Base-by-base conservation (phyloP, 108 stramenopile species). In the Discostella stelligeroides region DNA sequence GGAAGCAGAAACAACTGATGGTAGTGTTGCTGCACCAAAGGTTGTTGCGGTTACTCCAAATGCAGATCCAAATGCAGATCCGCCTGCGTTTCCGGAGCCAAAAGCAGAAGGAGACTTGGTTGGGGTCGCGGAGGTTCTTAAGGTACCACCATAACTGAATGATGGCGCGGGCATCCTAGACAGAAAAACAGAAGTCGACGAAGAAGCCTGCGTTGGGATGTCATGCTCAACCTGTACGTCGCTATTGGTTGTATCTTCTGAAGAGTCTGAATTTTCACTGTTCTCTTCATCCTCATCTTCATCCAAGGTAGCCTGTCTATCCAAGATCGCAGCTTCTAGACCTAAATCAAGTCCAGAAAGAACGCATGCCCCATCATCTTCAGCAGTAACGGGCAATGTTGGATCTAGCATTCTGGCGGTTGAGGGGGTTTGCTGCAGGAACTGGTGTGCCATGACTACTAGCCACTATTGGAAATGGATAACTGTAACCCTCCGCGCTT, bases 401-500 rank as follows among this genome's bases (percentile, higher is more conserved):
- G 57, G 9, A 68, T 13, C 56, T 24, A 2, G 17, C 53, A 1
- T 4, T 41, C 20, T 24, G 20, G 38, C 53, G 29, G 18, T 8
- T 23, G 54, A 55, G 20, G 24, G 25, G 0, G 39, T 40, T 45
- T 34, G 39, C 42, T 4, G 17, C 37, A 23, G 38, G 8, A 49
- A 58, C 49, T 1, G 89, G 37, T 17, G 82, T 82, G 14, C 85
- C 89, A 78, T 91, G 86, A 0, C 88, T 88, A 14, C 88, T 67
- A 13, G 71, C 75, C 60, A 93, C 41, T 14, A 66, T 46, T 25
- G 66, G 59, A 39, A 72, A 67, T 0, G 78, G 66, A 54, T 66
- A 43, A 30, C 28, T 1, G 18, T 27, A 70, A 18, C 18, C 48
- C 43, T 43, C 39, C 12, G 43, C 51, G 0, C 8, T 47, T 3